Percentiles rank a stretch among this genome's conserved stretches.
phyloP scores from a whole-genome alignment of 1,139 yeast genomes.

The Pichia sp. region DNA sequence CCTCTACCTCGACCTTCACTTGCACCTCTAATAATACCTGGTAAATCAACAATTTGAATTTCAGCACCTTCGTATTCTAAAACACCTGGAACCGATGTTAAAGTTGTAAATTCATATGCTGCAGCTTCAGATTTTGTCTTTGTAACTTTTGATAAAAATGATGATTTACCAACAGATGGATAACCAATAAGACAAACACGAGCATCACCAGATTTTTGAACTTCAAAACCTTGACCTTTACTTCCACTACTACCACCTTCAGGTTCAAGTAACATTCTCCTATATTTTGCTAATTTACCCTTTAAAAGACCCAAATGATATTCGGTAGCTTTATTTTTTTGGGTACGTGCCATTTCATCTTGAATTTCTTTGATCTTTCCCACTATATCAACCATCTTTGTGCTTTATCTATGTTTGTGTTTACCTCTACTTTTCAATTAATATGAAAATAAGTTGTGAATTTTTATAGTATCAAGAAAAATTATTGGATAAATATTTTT shows the following conservation, averaged over 20 bases:
- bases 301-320: conserved; percentile 89
- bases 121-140: conserved; percentile 94
- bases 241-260: conserved; percentile 54
- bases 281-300: conserved; percentile 90
- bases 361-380: conserved; percentile 88
- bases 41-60: conserved; percentile 91
- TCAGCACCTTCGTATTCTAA: conserved; percentile 94
- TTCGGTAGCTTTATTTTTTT: conserved; percentile 96
- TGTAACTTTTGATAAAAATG: conserved; percentile 79
- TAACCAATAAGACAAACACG: conserved; percentile 92
- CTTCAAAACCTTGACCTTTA: conserved; percentile 87
- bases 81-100: conserved; percentile 95
- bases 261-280: conserved; percentile 89
- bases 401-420: background rate
- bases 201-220: conserved; percentile 93
- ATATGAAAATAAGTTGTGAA: too few species aligned
- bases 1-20: conserved; percentile 98
- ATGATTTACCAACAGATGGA: conserved; percentile 96
- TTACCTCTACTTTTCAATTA: background rate
- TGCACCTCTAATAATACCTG: conserved; percentile 96
- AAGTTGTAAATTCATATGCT: conserved; percentile 88
- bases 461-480: too few species aligned
- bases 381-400: conserved; percentile 28
- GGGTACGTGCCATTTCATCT: conserved; percentile 90
- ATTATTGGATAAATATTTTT: too few species aligned